A percentile compares a stretch with the other conserved stretches of the same genome.
Conservation (phyloP, 495 filamentous ascomycete species). For the Coniosporium apollinis region DNA sequence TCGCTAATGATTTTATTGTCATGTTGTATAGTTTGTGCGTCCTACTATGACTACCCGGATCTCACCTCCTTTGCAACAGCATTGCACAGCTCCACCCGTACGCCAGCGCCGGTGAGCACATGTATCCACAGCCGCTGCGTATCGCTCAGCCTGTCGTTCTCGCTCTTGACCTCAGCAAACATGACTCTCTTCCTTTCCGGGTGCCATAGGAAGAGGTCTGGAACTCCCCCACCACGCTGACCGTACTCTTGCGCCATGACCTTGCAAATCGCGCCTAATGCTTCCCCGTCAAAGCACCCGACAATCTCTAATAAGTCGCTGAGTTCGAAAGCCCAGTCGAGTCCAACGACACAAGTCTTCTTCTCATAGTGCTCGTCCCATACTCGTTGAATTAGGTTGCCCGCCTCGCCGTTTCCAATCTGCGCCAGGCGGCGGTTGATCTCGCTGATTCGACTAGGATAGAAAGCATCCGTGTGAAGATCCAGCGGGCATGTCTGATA, state of each 20-base stretch:
- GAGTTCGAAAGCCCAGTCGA: constrained; percentile 77
- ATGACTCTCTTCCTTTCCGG: constrained; percentile 39
- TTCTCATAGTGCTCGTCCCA: constrained; percentile 45
- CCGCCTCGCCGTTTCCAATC: constrained; percentile 41
- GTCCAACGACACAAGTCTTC: constrained; percentile 68
- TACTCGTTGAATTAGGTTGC: constrained; percentile 46
- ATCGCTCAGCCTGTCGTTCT: constrained; percentile 92
- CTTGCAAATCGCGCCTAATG: constrained; percentile 70
- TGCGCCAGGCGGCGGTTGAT: constrained; percentile 79
- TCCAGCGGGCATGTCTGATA: constrained; percentile 91
- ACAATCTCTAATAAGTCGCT: constrained; percentile 72
- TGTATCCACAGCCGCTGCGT: constrained; percentile 95
- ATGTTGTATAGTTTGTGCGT: neutral
- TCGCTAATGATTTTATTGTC: neutral
- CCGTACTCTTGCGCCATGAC: constrained; percentile 89
- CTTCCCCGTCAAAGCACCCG: constrained; percentile 60
- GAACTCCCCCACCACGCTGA: constrained; percentile 72
- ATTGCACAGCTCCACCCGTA: constrained; percentile 78
- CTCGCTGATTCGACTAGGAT: constrained; percentile 62
- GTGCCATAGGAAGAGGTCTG: constrained; percentile 85
- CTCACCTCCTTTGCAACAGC: constrained; percentile 61
- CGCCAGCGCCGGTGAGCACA: constrained; percentile 66
- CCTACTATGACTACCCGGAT: neutral
- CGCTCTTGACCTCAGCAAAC: constrained; percentile 86
- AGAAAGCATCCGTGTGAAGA: constrained; percentile 88